Percentiles rank a stretch among this genome's conserved stretches.
Evolutionary conservation across 2,329 filamentous ascomycete species (phyloP).

Genomic region (Colletotrichum truncatum): DNA sequence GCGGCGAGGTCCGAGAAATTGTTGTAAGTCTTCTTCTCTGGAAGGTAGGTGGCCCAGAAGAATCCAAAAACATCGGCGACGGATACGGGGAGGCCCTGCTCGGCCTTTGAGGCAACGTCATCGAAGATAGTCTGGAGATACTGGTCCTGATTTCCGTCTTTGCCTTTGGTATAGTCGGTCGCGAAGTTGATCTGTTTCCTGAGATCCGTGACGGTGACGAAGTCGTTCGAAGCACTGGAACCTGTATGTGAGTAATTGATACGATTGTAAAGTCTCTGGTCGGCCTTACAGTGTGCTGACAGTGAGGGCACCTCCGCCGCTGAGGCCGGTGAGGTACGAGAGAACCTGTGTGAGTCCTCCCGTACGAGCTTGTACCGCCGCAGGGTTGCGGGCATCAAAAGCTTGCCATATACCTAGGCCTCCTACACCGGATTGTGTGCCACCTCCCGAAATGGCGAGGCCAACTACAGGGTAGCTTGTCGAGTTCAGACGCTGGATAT

Average conservation of each 20-base stretch:
- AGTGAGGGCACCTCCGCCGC: conserved; percentile 38
- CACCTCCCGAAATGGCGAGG: conserved; percentile 38
- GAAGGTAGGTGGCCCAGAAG: conserved; percentile 38
- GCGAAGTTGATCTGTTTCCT: conserved; percentile 36
- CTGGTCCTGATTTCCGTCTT: conserved; percentile 22
- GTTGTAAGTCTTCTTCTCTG: conserved; percentile 25
- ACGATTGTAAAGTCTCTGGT: not conserved
- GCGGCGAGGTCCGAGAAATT: conserved; percentile 37
- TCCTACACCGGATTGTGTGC: conserved; percentile 39
- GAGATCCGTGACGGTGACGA: conserved; percentile 32
- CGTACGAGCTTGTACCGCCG: conserved; percentile 30
- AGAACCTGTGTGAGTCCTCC: conserved; percentile 38
- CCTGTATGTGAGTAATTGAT: not conserved
- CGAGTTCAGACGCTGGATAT: conserved; percentile 33
- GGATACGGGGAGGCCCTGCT: conserved; percentile 36
- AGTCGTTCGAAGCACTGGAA: conserved; percentile 37
- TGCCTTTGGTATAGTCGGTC: conserved; percentile 29
- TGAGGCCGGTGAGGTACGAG: conserved; percentile 37
- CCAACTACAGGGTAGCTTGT: conserved; percentile 35
- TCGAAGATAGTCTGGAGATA: conserved; percentile 34
- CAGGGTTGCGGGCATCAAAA: conserved; percentile 36
- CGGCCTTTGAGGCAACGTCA: conserved; percentile 34
- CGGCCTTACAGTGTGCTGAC: conserved; percentile 34
- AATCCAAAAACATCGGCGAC: conserved; percentile 38
- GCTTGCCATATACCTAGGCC: conserved; percentile 40